Base-by-base conservation (phyloP, 768 basidiomycete species). In the Boletus coccyginus region DNA sequence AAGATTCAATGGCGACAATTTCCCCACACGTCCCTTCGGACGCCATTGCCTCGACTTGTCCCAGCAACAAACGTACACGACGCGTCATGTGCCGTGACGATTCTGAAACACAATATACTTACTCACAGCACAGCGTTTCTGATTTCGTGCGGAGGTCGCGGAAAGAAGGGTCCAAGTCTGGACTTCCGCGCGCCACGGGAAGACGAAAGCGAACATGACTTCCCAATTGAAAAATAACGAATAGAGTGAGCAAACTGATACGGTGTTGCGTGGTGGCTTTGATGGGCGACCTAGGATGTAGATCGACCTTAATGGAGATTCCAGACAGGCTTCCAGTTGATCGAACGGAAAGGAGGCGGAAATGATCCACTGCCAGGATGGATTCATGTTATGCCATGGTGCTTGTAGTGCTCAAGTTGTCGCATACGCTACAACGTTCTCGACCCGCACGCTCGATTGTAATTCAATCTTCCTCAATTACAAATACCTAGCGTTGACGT, bases 71-170 rank as follows among this genome's bases (percentile, higher is more conserved):
- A 17, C 11, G 5, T 12, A 41, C 29, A 21, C 11, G 19, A 43
- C 13, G 35, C 24, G n/a, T 50, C 21, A 11, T 14, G 35, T n/a
- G n/a, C 44, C 21, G 8, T 14, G n/a, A 45, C 16, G 24, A 33
- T 50, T 47, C 39, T 60, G 59, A 60, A 60, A 61, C 53, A 55
- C 16, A n/a, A 39, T 13, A 11, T 38, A 31, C 41, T 24, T 29
- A 17, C 32, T 41, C 32, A 35, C 29, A 9, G 21, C 44, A 50
- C 36, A 42, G 52, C 29, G 36, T 35, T 59, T 24, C 48, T 50
- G 41, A 50, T 54, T n/a, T 40, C 19, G 35, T 32, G 42, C 39
- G 44, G 45, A 19, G 36, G 56, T 47, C 48, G 39, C 49, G 33
- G 59, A 50, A 51, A 47, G 42, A 40, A 46, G 38, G 12, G 10